Conservation (phyloP, 495 filamentous ascomycete genomes). For the Penicillium antarcticum region DNA sequence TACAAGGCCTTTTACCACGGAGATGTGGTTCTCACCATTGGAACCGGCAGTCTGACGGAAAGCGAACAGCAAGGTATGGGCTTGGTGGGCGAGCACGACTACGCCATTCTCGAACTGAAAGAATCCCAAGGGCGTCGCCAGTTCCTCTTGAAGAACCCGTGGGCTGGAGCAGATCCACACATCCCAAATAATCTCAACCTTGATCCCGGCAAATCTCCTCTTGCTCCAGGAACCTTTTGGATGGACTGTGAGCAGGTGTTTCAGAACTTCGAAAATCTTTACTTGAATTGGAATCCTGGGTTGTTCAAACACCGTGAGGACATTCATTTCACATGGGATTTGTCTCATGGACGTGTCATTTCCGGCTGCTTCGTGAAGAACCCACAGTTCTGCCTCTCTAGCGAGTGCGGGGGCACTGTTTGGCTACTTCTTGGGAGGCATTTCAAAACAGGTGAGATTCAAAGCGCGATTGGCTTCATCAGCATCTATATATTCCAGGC, state of each 20-base stretch:
- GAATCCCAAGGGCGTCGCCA: conserved; percentile 59
- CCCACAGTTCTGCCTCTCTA: conserved; percentile 75
- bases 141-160: conserved; percentile 91
- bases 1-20: conserved; percentile 69
- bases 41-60: conserved; percentile 74
- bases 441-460: conserved; percentile 50
- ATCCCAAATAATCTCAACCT: conserved; percentile 8
- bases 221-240: conserved; percentile 79
- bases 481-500: conserved; percentile 76
- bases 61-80: conserved; percentile 77
- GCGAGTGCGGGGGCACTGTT: conserved; percentile 54
- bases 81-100: conserved; percentile 86
- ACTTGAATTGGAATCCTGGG: conserved; percentile 94
- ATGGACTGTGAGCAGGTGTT: conserved; percentile 80
- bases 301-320: conserved; percentile 80
- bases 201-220: conserved; percentile 13
- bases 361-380: conserved; percentile 68
- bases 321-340: conserved; percentile 84
- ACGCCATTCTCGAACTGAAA: conserved; percentile 81
- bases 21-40: conserved; percentile 84
- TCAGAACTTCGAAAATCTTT: conserved; percentile 90
- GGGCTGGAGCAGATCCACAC: conserved; percentile 66
- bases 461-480: conserved; percentile 67
- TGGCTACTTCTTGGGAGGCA: conserved; percentile 88
- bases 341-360: conserved; percentile 53